Evolutionary conservation across 306 rosid species (phyloP).

Genomic region (Purshia tridentata): DNA sequence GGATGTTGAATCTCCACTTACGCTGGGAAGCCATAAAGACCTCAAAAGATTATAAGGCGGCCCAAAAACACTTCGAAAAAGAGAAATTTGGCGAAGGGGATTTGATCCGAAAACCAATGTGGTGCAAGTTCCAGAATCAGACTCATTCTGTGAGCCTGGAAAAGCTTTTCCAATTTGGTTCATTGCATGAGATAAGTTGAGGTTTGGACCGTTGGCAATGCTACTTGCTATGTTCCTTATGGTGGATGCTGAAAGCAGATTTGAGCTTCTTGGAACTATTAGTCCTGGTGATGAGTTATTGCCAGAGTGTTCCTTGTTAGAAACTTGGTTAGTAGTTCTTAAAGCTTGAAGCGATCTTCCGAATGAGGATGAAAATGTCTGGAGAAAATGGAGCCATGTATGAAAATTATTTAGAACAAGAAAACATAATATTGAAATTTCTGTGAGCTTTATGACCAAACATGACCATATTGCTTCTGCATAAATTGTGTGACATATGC

Average conservation of each 20-base stretch:
- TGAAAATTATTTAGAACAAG: not conserved
- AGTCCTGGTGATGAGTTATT: not conserved
- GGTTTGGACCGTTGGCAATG: conserved; percentile 7
- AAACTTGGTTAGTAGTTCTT: conserved; percentile 2
- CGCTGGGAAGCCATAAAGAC: not conserved
- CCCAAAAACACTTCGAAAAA: conserved; percentile 3
- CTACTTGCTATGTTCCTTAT: conserved; percentile 7
- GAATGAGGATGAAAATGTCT: conserved; percentile 7
- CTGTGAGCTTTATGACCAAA: not conserved
- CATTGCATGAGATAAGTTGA: not conserved
- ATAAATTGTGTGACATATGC: too few relatives aligned
- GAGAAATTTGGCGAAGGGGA: conserved; percentile 7
- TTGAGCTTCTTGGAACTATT: conserved; percentile 3
- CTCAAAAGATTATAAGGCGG: not conserved
- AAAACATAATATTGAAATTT: not conserved
- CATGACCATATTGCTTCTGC: not conserved
- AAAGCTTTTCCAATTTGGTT: conserved; percentile 5
- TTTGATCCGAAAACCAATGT: conserved; percentile 16
- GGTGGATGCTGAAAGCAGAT: not conserved
- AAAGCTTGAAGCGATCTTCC: conserved; percentile 6
- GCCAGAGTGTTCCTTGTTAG: not conserved
- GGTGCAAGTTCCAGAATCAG: conserved; percentile 5
- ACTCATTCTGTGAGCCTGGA: not conserved
- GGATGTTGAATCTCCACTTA: not conserved
- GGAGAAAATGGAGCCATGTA: not conserved